Conservation (phyloP, 1,284 basidiomycete genomes). For the Apiotrichum mycotoxinovorans region DNA sequence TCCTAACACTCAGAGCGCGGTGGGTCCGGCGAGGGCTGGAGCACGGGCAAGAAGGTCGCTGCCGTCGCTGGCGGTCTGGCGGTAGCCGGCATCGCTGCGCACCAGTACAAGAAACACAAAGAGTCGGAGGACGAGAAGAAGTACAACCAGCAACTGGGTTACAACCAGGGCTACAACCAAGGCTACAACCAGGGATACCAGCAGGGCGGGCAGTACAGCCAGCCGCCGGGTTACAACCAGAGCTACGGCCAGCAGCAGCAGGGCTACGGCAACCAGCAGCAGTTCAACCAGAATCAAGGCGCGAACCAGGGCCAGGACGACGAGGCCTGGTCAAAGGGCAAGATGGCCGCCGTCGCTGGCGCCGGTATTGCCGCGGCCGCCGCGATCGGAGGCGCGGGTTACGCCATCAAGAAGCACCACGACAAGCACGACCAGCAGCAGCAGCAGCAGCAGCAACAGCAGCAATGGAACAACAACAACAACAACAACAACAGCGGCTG, state of each 20-base stretch:
- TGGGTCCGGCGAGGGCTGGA: neutral
- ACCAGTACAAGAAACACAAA: neutral
- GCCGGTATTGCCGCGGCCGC: constrained; percentile 5
- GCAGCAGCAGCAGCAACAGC: neutral
- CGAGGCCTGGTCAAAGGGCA: constrained; percentile 15
- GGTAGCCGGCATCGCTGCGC: neutral
- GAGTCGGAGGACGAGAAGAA: neutral
- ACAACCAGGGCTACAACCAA: no score
- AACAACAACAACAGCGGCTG: neutral
- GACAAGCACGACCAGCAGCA: constrained; percentile 6
- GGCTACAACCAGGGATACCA: no score
- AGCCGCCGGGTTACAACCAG: no score
- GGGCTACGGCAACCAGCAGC: no score
- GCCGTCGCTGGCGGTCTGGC: neutral
- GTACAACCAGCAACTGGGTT: neutral
- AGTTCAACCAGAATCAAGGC: neutral
- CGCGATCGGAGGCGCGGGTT: neutral
- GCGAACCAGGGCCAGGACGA: neutral
- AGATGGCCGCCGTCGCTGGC: constrained; percentile 8
- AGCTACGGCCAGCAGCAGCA: no score
- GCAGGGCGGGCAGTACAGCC: no score
- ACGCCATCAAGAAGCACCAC: constrained; percentile 8
- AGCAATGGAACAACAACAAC: neutral
- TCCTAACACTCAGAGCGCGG: neutral
- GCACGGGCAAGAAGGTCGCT: neutral